Evolutionary conservation across 345 rosid genomes (phyloP), one percentile per base, ranked within the genome.

Genomic region (Dovyalis caffra): DNA sequence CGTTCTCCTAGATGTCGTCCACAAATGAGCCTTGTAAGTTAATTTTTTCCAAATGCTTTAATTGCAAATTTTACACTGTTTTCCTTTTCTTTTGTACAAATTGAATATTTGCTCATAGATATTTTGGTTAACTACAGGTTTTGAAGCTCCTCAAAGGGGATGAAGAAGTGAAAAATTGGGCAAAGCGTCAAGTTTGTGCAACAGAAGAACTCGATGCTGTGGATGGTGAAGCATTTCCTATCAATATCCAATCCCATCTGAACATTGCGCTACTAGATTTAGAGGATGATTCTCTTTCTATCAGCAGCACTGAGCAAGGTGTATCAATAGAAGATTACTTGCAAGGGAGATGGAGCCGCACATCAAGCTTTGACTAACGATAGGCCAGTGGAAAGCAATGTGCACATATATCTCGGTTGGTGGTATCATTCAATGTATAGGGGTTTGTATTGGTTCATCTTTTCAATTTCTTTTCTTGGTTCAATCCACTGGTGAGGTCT

Each of bases 141-240:
- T 43, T 91, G 74, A 91, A 90, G 91, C 91, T 95, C 61, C 87
- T 95, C 28, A 89, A 82, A 82, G 98, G 99, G 4, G 97, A 93
- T 0, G 78, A 80, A 68, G 99, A 90, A 81, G 93, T 85, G 37
- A 75, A 72, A 51, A 81, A 84, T 18, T 91, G 93, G 95, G 97
- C 92, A 28, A 87, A 79, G 75, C 77, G 85, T 75, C 86, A 90
- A 84, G 85, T 88, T 23, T 82, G 35, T 66, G 76, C 79, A 53
- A 79, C 92, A 15, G 86, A 89, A 78, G 88, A 81, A 40, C 47
- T 85, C 18, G 92, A 91, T 43, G 66, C 71, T 37, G 79, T 76
- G 56, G 93, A 89, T 1, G 93, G 75, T 40, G 87, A 85, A 68
- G 69, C 85, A 18, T 80, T 80, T 72, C 88, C 93, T 26, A 80